These are phyloP conservation scores for Babesia ovata DNA, from an alignment of 169 alveolate genomes.

Conservation along the genomic window DNA sequence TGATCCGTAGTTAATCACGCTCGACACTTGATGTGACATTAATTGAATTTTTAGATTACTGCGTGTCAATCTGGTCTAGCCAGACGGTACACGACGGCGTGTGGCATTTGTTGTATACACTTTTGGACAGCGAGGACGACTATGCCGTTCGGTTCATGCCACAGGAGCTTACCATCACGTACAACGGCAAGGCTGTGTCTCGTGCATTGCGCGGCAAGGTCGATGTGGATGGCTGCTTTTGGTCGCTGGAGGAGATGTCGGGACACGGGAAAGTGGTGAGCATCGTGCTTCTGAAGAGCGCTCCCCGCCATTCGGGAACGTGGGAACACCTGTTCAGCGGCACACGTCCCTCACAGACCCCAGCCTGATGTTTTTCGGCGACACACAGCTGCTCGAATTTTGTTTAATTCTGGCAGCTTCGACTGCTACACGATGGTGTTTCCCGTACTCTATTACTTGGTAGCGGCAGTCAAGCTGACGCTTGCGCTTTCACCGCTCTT, in stretches of 20 bases:
- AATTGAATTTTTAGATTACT: background rate
- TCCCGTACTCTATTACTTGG: conserved; percentile 8
- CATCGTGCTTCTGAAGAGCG: conserved; percentile 44
- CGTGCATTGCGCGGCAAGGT: conserved; percentile 46
- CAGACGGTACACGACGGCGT: conserved; percentile 76
- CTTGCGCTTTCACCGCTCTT: conserved; percentile 63
- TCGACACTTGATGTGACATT: background rate
- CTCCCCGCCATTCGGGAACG: conserved; percentile 33
- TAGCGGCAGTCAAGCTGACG: conserved; percentile 42
- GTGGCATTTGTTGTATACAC: conserved; percentile 91
- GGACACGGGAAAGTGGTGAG: conserved; percentile 31
- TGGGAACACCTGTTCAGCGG: conserved; percentile 47
- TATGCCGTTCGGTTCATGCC: conserved; percentile 51
- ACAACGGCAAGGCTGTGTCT: conserved; percentile 36
- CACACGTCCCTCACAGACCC: conserved; percentile 12
- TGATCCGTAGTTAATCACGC: background rate
- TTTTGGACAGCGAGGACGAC: conserved; percentile 67
- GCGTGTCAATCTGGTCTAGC: background rate
- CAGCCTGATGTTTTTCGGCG: background rate
- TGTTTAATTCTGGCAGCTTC: background rate
- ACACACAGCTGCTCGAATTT: background rate
- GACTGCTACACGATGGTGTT: conserved; percentile 5
- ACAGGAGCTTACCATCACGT: conserved; percentile 39
- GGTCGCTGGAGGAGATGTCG: conserved; percentile 57
- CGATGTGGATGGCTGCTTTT: conserved; percentile 63